phyloP scores from a whole-genome alignment of 1,139 yeast species.

The Geotrichum carabidarum region DNA sequence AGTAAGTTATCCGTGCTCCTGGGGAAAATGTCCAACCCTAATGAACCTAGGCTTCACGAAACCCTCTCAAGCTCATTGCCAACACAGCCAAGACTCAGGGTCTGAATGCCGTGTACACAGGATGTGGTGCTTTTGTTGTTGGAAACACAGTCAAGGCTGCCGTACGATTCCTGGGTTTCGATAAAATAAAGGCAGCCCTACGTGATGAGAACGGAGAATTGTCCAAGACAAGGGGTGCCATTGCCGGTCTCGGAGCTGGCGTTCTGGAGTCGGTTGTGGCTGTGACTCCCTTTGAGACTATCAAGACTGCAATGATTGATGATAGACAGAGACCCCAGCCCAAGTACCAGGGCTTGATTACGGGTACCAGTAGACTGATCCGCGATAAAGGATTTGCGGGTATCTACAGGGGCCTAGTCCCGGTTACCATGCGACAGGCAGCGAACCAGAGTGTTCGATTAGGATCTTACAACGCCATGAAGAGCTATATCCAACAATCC shows the following conservation, averaged over 20 bases:
- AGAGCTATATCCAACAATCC: conserved; percentile 59
- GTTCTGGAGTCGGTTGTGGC: conserved; percentile 86
- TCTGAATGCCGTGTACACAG: conserved; percentile 73
- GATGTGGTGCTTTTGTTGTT: conserved; percentile 95
- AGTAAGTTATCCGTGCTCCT: conserved; percentile 24
- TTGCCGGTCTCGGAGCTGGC: conserved; percentile 97
- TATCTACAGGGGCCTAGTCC: conserved; percentile 81
- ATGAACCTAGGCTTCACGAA: conserved; percentile 47
- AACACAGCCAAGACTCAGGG: conserved; percentile 76
- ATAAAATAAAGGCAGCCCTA: conserved; percentile 68
- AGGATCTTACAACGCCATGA: conserved; percentile 88
- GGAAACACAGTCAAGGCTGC: conserved; percentile 96
- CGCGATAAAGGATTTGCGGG: conserved; percentile 78
- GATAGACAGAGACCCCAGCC: conserved; percentile 76
- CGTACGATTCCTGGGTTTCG: conserved; percentile 88
- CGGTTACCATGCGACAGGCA: conserved; percentile 93
- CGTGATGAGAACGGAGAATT: conserved; percentile 82
- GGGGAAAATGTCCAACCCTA: background rate
- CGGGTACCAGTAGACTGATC: conserved; percentile 60
- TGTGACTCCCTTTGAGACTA: conserved; percentile 95
- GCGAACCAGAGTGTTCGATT: conserved; percentile 91
- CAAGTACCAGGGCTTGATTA: conserved; percentile 60
- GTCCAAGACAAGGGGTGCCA: conserved; percentile 82
- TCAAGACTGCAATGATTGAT: conserved; percentile 91
- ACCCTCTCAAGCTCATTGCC: conserved; percentile 75